phyloP scores from a whole-genome alignment of 2,329 filamentous ascomycete genomes.

The Sarocladiaceae sp. region DNA sequence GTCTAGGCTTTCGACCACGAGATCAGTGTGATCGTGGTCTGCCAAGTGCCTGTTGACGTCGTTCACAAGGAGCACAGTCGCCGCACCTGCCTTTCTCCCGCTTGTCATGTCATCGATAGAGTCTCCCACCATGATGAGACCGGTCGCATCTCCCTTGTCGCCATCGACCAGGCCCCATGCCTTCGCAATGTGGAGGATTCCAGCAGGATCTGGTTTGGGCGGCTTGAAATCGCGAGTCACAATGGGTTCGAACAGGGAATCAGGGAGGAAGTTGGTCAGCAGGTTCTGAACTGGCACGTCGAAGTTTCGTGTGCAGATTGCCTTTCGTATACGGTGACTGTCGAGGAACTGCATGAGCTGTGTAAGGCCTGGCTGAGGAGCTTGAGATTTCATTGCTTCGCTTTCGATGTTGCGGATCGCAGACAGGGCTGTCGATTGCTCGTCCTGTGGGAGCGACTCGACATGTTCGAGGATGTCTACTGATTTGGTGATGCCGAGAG shows the following conservation, averaged over 20 bases:
- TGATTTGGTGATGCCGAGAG: constrained; percentile 63
- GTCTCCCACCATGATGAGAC: constrained; percentile 64
- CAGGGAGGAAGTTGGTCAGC: constrained; percentile 65
- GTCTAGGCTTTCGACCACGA: constrained; percentile 65
- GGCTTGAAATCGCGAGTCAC: constrained; percentile 77
- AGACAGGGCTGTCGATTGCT: constrained; percentile 59
- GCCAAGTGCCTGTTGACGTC: constrained; percentile 68
- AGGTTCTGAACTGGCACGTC: constrained; percentile 71
- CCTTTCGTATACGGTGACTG: constrained; percentile 59
- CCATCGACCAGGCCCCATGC: constrained; percentile 55
- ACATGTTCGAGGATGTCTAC: constrained; percentile 88
- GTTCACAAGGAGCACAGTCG: constrained; percentile 83
- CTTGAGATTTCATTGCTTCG: constrained; percentile 70
- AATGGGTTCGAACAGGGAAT: constrained; percentile 66
- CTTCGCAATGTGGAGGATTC: constrained; percentile 77
- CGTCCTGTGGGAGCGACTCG: constrained; percentile 57
- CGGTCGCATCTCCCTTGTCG: constrained; percentile 34
- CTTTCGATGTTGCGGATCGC: constrained; percentile 76
- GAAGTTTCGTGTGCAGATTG: constrained; percentile 92
- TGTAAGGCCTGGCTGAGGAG: constrained; percentile 73
- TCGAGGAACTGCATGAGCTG: constrained; percentile 80
- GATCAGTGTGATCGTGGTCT: constrained; percentile 68
- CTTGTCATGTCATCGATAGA: constrained; percentile 91
- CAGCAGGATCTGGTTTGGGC: constrained; percentile 83
- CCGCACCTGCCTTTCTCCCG: constrained; percentile 73